These are phyloP conservation scores for Ensete ventricosum DNA, from an alignment of 176 grass and related monocot genomes.

Conservation along the genomic window DNA sequence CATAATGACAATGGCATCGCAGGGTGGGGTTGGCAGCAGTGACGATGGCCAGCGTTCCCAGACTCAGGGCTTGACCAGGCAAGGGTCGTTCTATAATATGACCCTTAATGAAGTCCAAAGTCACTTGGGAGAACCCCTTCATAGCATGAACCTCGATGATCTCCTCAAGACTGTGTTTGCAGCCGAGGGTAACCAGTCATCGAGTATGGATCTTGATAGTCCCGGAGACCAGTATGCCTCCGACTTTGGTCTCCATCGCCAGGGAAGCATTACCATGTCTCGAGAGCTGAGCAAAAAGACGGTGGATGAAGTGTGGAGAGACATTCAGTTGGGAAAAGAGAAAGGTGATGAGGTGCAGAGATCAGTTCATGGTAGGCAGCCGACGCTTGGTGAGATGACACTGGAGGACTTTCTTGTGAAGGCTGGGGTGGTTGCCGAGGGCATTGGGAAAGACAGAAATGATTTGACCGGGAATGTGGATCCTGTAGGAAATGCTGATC, in stretches of 20 bases:
- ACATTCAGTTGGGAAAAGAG: conserved; percentile 35
- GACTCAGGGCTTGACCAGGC: conserved; percentile 46
- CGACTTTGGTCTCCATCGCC: conserved; percentile 32
- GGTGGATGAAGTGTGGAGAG: conserved; percentile 86
- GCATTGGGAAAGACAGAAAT: conserved; percentile 31
- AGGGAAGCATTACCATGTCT: conserved; percentile 73
- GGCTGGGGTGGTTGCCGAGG: conserved; percentile 63
- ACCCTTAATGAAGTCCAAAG: conserved; percentile 89
- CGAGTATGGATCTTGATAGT: not conserved
- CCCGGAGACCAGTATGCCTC: not conserved
- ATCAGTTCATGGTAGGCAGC: conserved; percentile 32
- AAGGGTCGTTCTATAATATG: conserved; percentile 78
- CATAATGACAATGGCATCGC: conserved; percentile 56
- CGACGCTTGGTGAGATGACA: conserved; percentile 75
- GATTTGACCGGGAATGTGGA: conserved; percentile 20
- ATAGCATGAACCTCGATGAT: conserved; percentile 91
- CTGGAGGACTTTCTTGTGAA: conserved; percentile 84
- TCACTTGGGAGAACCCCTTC: conserved; percentile 65
- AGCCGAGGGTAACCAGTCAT: conserved; percentile 12
- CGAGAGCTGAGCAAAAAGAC: conserved; percentile 72
- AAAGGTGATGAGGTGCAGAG: conserved; percentile 10
- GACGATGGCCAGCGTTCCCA: conserved; percentile 20
- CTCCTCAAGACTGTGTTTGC: conserved; percentile 69
- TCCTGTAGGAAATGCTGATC: conserved; percentile 10
- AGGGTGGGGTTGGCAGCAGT: conserved; percentile 18